These are phyloP conservation scores for Dioscorea cayenensis DNA, from an alignment of 116 monocot genomes.

Conservation along the genomic window DNA sequence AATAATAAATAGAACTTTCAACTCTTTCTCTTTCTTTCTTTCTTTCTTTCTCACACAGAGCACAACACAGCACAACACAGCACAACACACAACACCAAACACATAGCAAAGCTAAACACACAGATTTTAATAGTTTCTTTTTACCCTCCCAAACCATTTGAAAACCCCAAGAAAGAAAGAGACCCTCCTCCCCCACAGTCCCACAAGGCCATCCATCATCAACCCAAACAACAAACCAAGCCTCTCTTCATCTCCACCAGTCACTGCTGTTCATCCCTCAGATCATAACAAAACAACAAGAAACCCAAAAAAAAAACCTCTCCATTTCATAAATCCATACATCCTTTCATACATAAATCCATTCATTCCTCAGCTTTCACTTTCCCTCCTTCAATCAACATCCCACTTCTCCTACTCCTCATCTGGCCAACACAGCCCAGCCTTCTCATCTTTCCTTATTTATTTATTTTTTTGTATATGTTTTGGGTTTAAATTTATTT, in stretches of 20 bases:
- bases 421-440: conserved; percentile 4
- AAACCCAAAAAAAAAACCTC: background rate
- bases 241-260: background rate
- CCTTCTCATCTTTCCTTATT: background rate
- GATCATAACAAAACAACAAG: conserved; percentile 59
- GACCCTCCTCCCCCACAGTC: conserved; percentile 12
- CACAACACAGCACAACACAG: no score
- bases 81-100: no score
- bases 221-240: background rate
- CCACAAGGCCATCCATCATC: background rate
- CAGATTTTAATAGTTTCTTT: background rate
- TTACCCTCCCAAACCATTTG: conserved; percentile 59
- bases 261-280: conserved; percentile 4
- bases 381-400: conserved; percentile 1
- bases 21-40: no score
- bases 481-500: no score
- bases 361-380: conserved; percentile 5
- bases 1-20: no score
- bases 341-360: conserved; percentile 1
- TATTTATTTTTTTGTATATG: background rate
- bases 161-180: conserved; percentile 62
- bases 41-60: no score
- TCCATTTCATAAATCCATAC: conserved; percentile 21
- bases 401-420: background rate
- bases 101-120: no score